Evolutionary conservation across 805 yeast genomes (phyloP), one percentile per base, ranked within the genome.

Genomic region (Teunomyces tritomae): DNA sequence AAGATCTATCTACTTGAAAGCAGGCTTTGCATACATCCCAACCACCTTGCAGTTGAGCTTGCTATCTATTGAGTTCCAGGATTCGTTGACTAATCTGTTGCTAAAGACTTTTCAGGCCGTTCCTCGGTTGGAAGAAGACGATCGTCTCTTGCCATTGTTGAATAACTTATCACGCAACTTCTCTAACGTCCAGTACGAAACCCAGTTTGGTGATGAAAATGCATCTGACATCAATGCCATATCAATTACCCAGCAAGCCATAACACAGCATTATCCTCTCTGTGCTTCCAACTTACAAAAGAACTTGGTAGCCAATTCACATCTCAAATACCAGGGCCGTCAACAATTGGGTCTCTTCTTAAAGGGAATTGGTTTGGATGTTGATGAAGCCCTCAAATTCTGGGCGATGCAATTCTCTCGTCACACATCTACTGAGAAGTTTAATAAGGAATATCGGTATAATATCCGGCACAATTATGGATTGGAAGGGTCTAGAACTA

Each of bases 401-500:
- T 94, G 97, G 96, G 71, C 83, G 9, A 70, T 68, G 45, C 85
- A 85, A 53, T 92, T 92, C 66, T 78, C 89, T 4, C 34, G 34
- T 5, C 8, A 32, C 17, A 32, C 14, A 13, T 32, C 34, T 4
- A 63, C 81, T 46, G 97, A 89, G 46, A 81, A 82, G 57, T 90
- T 91, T 68, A 82, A 85, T 64, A 91, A 90, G 67, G 96, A 92
- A 61, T 91, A 92, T 72, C 77, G 81, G 51, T 94, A 94, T 74
- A 88, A 87, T 57, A 81, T 94, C 59, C 78, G 96, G 50, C 97
- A 94, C 66, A 79, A 78, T 52, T 94, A 92, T 63, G 99, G 98
- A 43, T 73, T 89, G 49, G 97, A 89, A 68, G 99, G 99, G 56
- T 85, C 85, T 9, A 73, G 96, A 50, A 85, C 82, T 57, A 87